A percentile compares a stretch with the other conserved stretches of the same genome.
phyloP scores from a whole-genome alignment of 1,139 yeast genomes.

The Eremothecium gossypii region DNA sequence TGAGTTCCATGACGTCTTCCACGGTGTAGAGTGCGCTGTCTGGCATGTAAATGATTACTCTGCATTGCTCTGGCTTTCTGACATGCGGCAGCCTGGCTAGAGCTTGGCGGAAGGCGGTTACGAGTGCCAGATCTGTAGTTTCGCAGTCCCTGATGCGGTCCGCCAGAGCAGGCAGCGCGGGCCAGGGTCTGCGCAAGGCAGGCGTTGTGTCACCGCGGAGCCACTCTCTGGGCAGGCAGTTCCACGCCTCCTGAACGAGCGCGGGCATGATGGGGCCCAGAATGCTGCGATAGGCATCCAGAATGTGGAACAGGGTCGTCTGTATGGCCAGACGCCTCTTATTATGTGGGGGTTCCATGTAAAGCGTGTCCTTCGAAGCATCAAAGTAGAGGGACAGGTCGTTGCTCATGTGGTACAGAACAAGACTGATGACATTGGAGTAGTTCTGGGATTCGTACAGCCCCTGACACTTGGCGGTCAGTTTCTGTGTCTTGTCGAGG shows the following conservation, averaged over 20 bases:
- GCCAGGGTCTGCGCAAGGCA: too few species aligned
- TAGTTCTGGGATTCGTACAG: constrained; percentile 55
- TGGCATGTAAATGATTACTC: constrained; percentile 34
- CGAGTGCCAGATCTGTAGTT: constrained; percentile 23
- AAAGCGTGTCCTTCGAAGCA: constrained; percentile 73
- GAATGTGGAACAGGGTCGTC: constrained; percentile 55
- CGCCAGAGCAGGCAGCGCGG: constrained; percentile 20
- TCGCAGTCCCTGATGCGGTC: constrained; percentile 27
- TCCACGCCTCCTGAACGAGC: constrained; percentile 84
- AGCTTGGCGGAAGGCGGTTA: constrained; percentile 16
- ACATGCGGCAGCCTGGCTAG: constrained; percentile 29
- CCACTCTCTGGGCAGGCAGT: constrained; percentile 30
- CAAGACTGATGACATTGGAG: constrained; percentile 50
- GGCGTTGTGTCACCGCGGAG: neutral
- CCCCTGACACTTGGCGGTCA: constrained; percentile 37
- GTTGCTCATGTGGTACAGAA: constrained; percentile 66
- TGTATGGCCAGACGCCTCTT: constrained; percentile 56
- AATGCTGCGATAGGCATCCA: constrained; percentile 53
- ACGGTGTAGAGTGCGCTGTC: constrained; percentile 20
- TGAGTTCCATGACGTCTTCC: constrained; percentile 42
- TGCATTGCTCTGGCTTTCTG: constrained; percentile 59
- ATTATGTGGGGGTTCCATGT: constrained; percentile 51
- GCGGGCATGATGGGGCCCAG: constrained; percentile 78
- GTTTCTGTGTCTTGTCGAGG: constrained; percentile 43
- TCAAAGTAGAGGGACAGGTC: constrained; percentile 78